phyloP scores from a whole-genome alignment of 139 green algal genomes.

The Volvox reticuliferus region DNA sequence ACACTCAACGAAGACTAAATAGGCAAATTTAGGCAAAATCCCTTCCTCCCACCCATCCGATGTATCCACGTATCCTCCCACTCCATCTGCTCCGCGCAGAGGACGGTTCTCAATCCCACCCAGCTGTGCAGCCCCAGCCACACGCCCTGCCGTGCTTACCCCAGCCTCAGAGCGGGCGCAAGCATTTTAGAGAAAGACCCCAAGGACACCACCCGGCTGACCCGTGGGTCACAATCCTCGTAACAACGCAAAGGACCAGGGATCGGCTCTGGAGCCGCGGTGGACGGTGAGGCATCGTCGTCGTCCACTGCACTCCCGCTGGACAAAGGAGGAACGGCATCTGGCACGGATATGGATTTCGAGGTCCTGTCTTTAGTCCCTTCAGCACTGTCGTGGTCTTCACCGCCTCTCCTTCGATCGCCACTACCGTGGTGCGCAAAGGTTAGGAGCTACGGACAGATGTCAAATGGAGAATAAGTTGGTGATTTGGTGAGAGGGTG shows the following conservation, averaged over 20 bases:
- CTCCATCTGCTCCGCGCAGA: no score
- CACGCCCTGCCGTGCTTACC: constrained; percentile 39
- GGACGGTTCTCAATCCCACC: no score
- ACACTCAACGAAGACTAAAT: no score
- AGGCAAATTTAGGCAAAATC: no score
- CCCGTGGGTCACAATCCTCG: constrained; percentile 6
- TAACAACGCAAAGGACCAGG: constrained; percentile 45
- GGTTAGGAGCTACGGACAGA: neutral
- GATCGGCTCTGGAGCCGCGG: neutral
- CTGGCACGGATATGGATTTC: no score
- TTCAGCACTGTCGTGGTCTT: neutral
- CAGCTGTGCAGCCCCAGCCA: no score
- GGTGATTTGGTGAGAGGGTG: no score
- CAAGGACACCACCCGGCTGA: constrained; percentile 54
- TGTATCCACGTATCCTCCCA: no score
- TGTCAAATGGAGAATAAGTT: no score
- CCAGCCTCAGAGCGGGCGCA: constrained; percentile 55
- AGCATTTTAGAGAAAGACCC: constrained; percentile 63
- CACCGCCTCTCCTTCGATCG: neutral
- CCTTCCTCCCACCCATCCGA: no score
- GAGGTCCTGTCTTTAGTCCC: no score
- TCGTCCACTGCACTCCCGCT: neutral
- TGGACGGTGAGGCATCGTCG: neutral
- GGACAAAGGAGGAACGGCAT: neutral
- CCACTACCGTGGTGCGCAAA: neutral